Base-by-base conservation (phyloP, 1,284 basidiomycete species). In the Leccinum ponderosum region DNA sequence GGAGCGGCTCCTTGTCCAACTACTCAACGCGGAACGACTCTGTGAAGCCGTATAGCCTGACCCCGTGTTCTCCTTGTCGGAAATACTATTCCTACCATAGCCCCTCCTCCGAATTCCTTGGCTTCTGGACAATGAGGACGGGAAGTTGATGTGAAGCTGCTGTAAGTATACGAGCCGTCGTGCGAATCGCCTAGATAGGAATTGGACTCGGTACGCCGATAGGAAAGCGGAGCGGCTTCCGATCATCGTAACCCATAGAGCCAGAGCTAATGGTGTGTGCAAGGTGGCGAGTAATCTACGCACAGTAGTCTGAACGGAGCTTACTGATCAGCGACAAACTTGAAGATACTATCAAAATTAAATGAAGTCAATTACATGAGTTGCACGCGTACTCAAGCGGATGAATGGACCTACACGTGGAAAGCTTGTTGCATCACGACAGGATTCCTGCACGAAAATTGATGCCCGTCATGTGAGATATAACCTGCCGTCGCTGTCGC, bases 131-230 rank as follows among this genome's bases (percentile, higher is more conserved):
- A 91, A 68, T 1, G 72, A 70, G 14, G 77, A 78, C 1, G 76
- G 75, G 77, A 75, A 9, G 68, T 65, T 1, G 73, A 66, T 1
- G 70, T 69, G 33, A 73, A 76, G 20, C 67, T 66, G 57, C 68
- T 74, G 31, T 71, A 65, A 14, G 66, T 69, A 50, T 69, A 72
- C 0, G 77, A 76, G 3, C 77, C 77, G 22, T 80, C 81, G 62
- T 84, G 83, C 4, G 84, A 86, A 66, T 86, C 83, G 0, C 85
- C 83, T 1, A 87, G 73, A 61, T 84, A 78, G 2, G 86, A 87
- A 6, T 80, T 80, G 31, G 85, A 83, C 14, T 81, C 78, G 4
- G 84, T 79, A 3, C 82, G 78, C n/a, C 83, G 76, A 55, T 81
- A 81, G 1, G 85, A 86, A 56, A 86, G 68, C 29, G 64, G 2